Evolutionary conservation across 1,139 yeast genomes (phyloP).

Genomic region (Blastobotrys malaysiensis): DNA sequence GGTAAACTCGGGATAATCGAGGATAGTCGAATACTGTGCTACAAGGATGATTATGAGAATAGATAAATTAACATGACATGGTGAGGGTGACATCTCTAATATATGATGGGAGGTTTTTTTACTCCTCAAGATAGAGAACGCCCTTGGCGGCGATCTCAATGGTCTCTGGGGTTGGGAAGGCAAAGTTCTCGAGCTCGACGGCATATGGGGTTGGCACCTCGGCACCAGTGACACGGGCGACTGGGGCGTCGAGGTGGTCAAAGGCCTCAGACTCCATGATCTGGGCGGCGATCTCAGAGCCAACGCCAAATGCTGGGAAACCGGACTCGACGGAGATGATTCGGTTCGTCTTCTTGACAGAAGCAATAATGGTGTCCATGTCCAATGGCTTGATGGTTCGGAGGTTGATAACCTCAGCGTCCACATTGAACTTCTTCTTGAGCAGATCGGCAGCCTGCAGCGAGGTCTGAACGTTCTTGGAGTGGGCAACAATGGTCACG

Average conservation of each 20-base stretch:
- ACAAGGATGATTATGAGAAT: background rate
- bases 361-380: constrained; percentile 73
- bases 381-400: constrained; percentile 97
- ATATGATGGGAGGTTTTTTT: background rate
- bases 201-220: constrained; percentile 99
- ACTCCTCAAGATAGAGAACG: constrained; percentile 64
- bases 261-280: constrained; percentile 98
- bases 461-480: constrained; percentile 83
- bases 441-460: constrained; percentile 85
- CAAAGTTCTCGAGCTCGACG: constrained; percentile 91
- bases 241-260: constrained; percentile 98
- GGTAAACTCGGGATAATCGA: no score
- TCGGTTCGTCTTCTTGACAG: constrained; percentile 96
- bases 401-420: constrained; percentile 90
- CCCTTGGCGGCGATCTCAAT: constrained; percentile 88
- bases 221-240: constrained; percentile 98
- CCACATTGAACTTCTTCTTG: constrained; percentile 77
- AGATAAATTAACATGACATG: background rate
- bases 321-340: constrained; percentile 95
- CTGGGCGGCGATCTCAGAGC: constrained; percentile 96
- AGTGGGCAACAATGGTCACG: constrained; percentile 81
- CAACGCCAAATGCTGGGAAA: constrained; percentile 98
- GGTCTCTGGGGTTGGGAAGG: constrained; percentile 95
- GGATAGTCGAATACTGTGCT: no score
- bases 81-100: background rate